These are phyloP conservation scores for Penicillium sp. DNA, from an alignment of 2,329 filamentous ascomycete species.

Conservation along the genomic window DNA sequence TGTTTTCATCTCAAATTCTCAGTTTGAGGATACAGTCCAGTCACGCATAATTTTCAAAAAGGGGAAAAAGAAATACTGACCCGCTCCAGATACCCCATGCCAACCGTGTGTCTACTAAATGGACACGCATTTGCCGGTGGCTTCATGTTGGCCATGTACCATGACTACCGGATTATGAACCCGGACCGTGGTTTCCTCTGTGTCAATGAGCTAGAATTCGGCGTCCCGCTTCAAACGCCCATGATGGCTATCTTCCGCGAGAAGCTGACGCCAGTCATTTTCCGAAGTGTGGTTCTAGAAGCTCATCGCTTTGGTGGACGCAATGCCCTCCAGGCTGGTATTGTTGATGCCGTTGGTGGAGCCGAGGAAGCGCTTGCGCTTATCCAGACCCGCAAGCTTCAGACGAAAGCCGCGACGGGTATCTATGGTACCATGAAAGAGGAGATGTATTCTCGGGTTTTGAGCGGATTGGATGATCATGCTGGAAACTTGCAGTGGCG, in stretches of 20 bases:
- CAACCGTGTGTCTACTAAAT: conserved; percentile 74
- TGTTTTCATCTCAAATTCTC: conserved; percentile 1
- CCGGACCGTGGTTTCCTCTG: conserved; percentile 70
- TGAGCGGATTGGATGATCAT: conserved; percentile 58
- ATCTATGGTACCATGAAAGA: conserved; percentile 71
- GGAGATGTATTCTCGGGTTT: conserved; percentile 70
- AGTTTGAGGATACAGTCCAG: not conserved
- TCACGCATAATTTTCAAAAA: not conserved
- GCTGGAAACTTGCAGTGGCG: conserved; percentile 47
- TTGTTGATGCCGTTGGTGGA: conserved; percentile 68
- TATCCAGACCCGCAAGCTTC: conserved; percentile 59
- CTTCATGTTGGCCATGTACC: conserved; percentile 78
- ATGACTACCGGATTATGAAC: conserved; percentile 80
- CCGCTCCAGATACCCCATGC: conserved; percentile 66
- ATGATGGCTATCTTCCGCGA: conserved; percentile 74
- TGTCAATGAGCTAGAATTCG: conserved; percentile 79
- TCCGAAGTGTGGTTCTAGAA: conserved; percentile 69
- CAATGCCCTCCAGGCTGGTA: conserved; percentile 63
- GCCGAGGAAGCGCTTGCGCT: conserved; percentile 63
- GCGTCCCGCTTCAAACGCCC: conserved; percentile 69
- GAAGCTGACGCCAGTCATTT: conserved; percentile 59
- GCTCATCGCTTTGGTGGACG: conserved; percentile 65
- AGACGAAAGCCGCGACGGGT: conserved; percentile 61
- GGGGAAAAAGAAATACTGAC: not conserved
- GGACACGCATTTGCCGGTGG: conserved; percentile 80